These are phyloP conservation scores for Cryptococcus sp. DNA, from an alignment of 1,284 basidiomycete species.

Conservation along the genomic window DNA sequence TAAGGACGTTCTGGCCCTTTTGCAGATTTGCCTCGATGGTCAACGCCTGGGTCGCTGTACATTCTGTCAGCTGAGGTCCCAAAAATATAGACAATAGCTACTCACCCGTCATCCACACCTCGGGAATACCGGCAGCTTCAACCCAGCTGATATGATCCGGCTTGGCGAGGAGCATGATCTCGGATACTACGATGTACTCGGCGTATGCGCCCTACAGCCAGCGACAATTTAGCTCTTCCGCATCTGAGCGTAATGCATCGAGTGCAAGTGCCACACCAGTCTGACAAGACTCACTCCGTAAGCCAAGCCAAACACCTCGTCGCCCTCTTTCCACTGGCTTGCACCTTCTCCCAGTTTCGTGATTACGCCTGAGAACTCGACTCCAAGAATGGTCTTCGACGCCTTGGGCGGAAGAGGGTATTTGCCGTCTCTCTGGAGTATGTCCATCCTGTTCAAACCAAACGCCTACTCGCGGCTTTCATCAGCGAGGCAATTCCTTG, in stretches of 20 bases:
- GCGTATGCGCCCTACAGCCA: slow-evolving; percentile 80
- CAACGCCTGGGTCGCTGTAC: slow-evolving; percentile 66
- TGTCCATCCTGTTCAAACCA: slow-evolving; percentile 86
- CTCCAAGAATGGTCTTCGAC: slow-evolving; percentile 73
- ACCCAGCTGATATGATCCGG: slow-evolving; percentile 74
- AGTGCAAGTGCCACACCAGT: too few species aligned
- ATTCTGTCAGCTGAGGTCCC: slow-evolving; percentile 2
- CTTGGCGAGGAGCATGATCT: slow-evolving; percentile 73
- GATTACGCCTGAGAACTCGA: slow-evolving; percentile 83
- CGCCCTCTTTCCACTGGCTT: slow-evolving; percentile 66
- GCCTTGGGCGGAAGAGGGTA: slow-evolving; percentile 79
- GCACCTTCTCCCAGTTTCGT: slow-evolving; percentile 62
- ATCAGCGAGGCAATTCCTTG: neutral
- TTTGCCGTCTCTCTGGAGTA: slow-evolving; percentile 68
- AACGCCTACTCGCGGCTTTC: slow-evolving; percentile 53
- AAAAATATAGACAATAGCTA: neutral
- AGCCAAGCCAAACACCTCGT: slow-evolving; percentile 83
- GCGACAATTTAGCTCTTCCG: neutral
- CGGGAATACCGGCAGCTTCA: slow-evolving; percentile 81
- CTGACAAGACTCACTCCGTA: slow-evolving; percentile 59
- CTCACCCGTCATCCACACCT: slow-evolving; percentile 80
- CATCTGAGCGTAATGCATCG: too few species aligned
- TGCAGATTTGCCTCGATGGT: slow-evolving; percentile 70
- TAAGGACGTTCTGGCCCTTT: slow-evolving; percentile 72
- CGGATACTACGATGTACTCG: slow-evolving; percentile 74